These are phyloP conservation scores for Pleurotus pulmonarius DNA, from an alignment of 768 basidiomycete species.

Conservation along the genomic window DNA sequence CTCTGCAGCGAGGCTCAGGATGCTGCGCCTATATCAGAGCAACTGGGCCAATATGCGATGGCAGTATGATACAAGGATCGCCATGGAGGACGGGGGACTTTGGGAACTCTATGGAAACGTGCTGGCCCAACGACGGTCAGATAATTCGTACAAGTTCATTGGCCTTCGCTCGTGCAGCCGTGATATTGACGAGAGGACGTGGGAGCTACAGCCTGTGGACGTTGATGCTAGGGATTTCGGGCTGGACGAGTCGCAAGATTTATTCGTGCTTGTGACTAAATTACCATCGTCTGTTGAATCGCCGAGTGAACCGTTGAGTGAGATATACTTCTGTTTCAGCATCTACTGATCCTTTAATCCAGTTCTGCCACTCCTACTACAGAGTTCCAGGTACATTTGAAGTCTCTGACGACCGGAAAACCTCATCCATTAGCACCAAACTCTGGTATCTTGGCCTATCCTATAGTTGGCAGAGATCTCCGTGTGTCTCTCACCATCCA, in stretches of 20 bases:
- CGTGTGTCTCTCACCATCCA: slow-evolving; percentile 46
- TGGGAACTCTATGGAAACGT: slow-evolving; percentile 63
- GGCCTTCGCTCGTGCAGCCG: slow-evolving; percentile 48
- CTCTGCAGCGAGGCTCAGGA: slow-evolving; percentile 29
- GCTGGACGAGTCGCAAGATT: slow-evolving; percentile 66
- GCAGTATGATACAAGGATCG: slow-evolving; percentile 25
- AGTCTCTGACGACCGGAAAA: slow-evolving; percentile 39
- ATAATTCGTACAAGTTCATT: slow-evolving; percentile 34
- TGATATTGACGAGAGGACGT: slow-evolving; percentile 40
- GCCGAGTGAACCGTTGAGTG: background rate
- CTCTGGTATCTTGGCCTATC: slow-evolving; percentile 27
- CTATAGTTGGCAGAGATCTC: slow-evolving; percentile 16
- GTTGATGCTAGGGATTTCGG: slow-evolving; percentile 50
- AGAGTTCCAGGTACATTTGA: slow-evolving; percentile 37
- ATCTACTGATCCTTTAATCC: background rate
- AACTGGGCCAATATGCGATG: slow-evolving; percentile 38
- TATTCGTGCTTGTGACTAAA: slow-evolving; percentile 48
- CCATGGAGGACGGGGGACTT: slow-evolving; percentile 38
- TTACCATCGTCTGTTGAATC: too few relatives aligned
- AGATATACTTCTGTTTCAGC: background rate
- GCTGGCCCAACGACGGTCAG: slow-evolving; percentile 36
- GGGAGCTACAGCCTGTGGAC: slow-evolving; percentile 34
- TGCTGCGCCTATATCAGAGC: slow-evolving; percentile 32
- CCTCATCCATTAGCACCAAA: slow-evolving; percentile 40
- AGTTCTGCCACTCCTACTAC: background rate